Evolutionary conservation across 2,329 filamentous ascomycete genomes (phyloP).

Genomic region (Grosmannia clavigera): DNA sequence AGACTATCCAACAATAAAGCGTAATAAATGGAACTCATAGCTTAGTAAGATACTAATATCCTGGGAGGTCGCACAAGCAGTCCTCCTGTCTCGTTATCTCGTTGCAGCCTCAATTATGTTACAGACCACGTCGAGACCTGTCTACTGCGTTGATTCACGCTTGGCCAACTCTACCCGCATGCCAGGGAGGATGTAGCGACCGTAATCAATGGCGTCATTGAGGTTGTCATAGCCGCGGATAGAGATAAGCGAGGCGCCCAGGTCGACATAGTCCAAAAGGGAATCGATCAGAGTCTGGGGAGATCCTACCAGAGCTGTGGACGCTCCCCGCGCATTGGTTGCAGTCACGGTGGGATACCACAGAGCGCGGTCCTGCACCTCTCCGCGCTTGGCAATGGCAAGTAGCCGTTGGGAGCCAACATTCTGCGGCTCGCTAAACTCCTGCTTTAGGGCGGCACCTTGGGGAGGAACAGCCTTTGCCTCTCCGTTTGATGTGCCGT

Average conservation of each 20-base stretch:
- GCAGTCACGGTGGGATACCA: slow-evolving; percentile 53
- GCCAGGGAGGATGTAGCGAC: slow-evolving; percentile 38
- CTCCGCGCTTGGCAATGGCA: slow-evolving; percentile 41
- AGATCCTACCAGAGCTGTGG: slow-evolving; percentile 45
- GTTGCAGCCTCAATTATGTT: background rate
- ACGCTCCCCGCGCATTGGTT: slow-evolving; percentile 46
- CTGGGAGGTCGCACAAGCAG: too few relatives aligned
- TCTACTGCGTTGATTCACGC: slow-evolving; percentile 6
- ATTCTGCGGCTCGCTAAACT: slow-evolving; percentile 36
- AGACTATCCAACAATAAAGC: too few relatives aligned
- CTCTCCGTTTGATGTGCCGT: background rate
- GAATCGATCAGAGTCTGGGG: slow-evolving; percentile 39
- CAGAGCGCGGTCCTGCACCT: slow-evolving; percentile 48
- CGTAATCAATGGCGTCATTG: slow-evolving; percentile 48
- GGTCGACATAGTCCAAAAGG: slow-evolving; percentile 43
- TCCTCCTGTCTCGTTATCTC: background rate
- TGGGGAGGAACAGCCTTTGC: slow-evolving; percentile 12
- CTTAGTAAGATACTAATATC: too few relatives aligned
- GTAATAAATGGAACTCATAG: too few relatives aligned
- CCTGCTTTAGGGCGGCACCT: slow-evolving; percentile 3
- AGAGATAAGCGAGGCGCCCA: slow-evolving; percentile 40
- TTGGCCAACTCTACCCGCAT: slow-evolving; percentile 28
- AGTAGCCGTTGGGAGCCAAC: slow-evolving; percentile 46
- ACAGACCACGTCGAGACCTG: background rate
- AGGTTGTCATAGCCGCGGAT: slow-evolving; percentile 50